A percentile compares a stretch with the other conserved stretches of the same genome.
Conservation (phyloP, 768 basidiomycete genomes). For the Hygrophorus pudorinus region DNA sequence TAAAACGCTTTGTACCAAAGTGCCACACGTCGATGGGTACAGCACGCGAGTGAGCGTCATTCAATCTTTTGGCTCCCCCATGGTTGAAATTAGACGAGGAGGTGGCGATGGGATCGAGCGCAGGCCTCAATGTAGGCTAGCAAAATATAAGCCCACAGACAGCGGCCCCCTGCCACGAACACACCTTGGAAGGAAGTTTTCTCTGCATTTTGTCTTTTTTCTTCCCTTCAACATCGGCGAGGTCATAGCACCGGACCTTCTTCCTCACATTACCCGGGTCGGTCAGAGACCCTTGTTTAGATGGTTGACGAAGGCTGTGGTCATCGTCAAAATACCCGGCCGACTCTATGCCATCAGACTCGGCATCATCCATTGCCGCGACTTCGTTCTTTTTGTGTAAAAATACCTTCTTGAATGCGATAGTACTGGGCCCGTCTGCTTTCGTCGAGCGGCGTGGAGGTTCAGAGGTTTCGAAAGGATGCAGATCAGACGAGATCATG, state of each 20-base stretch:
- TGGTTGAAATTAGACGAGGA: not conserved
- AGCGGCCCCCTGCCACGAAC: no score
- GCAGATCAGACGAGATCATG: slow-evolving; percentile 1
- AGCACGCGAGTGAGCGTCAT: not conserved
- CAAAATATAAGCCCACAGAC: not conserved
- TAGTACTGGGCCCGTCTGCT: not conserved
- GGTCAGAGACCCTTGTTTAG: no score
- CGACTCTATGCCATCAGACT: not conserved
- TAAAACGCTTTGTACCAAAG: slow-evolving; percentile 13
- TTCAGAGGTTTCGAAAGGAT: not conserved
- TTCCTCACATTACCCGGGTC: not conserved
- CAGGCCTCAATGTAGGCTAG: no score
- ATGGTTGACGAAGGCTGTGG: not conserved
- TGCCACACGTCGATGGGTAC: slow-evolving; percentile 16
- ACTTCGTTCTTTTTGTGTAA: not conserved
- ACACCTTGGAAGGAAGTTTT: slow-evolving; percentile 1
- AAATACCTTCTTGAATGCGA: not conserved
- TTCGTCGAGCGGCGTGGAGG: not conserved
- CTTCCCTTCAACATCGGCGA: not conserved
- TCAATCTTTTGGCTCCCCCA: not conserved
- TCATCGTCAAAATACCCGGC: not conserved
- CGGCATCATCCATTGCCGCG: slow-evolving; percentile 4
- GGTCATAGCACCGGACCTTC: not conserved
- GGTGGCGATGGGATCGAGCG: slow-evolving; percentile 1
- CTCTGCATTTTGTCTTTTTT: not conserved